Base-by-base conservation (phyloP, 495 filamentous ascomycete genomes). In the Chlorociboria aeruginascens region DNA sequence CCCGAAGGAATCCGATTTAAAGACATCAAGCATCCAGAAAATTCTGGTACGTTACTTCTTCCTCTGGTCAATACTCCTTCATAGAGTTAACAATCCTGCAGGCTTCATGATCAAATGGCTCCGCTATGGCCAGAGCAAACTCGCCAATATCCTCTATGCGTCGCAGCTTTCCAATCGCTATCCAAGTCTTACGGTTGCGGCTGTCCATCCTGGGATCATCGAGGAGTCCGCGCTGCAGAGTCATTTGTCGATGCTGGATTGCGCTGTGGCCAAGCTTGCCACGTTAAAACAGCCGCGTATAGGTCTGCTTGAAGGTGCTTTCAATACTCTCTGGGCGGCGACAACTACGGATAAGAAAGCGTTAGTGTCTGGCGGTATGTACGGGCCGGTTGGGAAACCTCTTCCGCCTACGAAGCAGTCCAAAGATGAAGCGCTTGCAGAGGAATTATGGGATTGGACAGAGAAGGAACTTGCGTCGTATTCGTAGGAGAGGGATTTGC, bases 151-250 rank as follows among this genome's bases (percentile, higher is more conserved):
- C n/a, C 64, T 85, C 3, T 81, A 74, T 49, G 69, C 76, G 0
- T 51, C 62, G 2, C 69, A 82, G 54, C 67, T 89, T 12, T 77
- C 79, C 0, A 63, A 64, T 12, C 69, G 69, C 3, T 66, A 81
- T 54, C 79, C 81, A 0, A 61, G 69, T 33, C 70, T 83, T 34
- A 68, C 63, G 0, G 69, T 67, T 7, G 63, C 80, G 0, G 55
- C 80, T 0, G 64, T 86, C 1, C 79, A 87, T 43, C 85, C 85
- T 0, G 84, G 85, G 6, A 53, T 76, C 0, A 73, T 85, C 20
- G 8, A 30, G 4, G 20, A 25, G 4, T 36, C 44, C 9, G 29
- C 13, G n/a, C 14, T 46, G 4, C 20, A n/a, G 6, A 20, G 7
- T 14, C n/a, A 37, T 13, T 9, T 48, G 40, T 3, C 16, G 1